A percentile compares a stretch with the other conserved stretches of the same genome.
phyloP scores from a whole-genome alignment of 164 flowering plant genomes.

The Umbilicus rupestris region DNA sequence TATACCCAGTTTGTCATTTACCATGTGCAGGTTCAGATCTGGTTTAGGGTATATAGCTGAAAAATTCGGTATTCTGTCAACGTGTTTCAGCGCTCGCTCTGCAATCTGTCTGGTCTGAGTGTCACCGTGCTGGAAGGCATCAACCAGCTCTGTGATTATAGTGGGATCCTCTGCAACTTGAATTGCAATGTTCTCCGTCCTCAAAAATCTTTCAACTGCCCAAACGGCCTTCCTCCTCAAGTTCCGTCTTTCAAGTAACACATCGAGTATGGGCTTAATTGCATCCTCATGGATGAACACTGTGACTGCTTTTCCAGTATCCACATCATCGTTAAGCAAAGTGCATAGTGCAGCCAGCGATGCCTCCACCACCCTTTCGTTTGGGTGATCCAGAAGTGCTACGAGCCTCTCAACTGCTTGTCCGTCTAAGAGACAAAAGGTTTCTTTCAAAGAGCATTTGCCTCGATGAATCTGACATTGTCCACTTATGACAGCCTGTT shows the following conservation, averaged over 20 bases:
- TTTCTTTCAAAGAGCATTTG: constrained; percentile 55
- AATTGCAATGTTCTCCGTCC: constrained; percentile 42
- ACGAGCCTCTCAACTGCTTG: constrained; percentile 63
- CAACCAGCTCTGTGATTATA: constrained; percentile 81
- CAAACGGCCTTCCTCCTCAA: constrained; percentile 54
- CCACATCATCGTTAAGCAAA: constrained; percentile 72
- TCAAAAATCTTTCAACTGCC: constrained; percentile 52
- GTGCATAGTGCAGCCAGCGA: constrained; percentile 82
- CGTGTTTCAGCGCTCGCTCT: constrained; percentile 79
- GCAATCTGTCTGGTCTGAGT: constrained; percentile 76
- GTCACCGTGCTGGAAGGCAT: constrained; percentile 85
- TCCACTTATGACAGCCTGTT: constrained; percentile 54
- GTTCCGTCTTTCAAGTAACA: constrained; percentile 41
- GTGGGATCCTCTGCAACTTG: constrained; percentile 52
- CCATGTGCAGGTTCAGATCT: background rate
- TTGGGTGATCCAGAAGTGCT: constrained; percentile 73
- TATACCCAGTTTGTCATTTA: background rate
- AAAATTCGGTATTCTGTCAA: constrained; percentile 87
- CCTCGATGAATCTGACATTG: constrained; percentile 69
- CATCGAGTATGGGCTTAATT: constrained; percentile 42
- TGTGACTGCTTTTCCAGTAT: constrained; percentile 55
- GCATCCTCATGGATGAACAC: constrained; percentile 48
- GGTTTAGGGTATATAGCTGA: constrained; percentile 62
- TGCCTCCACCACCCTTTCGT: constrained; percentile 78
- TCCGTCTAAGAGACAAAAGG: constrained; percentile 78